Evolutionary conservation across 441 rosid genomes (phyloP).

Genomic region (Jatropha podagrica): DNA sequence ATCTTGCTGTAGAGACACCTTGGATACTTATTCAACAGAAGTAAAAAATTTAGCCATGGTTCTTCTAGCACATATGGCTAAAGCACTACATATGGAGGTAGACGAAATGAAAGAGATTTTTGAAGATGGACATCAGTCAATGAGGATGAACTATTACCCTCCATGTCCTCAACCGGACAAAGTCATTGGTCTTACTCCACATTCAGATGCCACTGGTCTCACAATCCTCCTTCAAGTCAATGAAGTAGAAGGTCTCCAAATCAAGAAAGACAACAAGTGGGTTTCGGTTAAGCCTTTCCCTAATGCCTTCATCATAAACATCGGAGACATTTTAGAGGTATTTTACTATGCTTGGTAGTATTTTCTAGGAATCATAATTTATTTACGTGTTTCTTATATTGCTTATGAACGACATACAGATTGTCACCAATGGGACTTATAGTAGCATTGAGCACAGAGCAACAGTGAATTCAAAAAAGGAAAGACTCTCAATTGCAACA

Average conservation of each 20-base stretch:
- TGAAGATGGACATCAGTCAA: constrained; percentile 39
- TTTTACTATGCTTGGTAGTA: too few relatives aligned
- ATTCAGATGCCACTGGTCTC: constrained; percentile 32
- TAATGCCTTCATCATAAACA: constrained; percentile 40
- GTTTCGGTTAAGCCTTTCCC: constrained; percentile 25
- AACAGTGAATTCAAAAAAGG: constrained; percentile 31
- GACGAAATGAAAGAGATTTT: constrained; percentile 40
- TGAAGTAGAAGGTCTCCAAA: constrained; percentile 46
- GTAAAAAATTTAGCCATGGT: constrained; percentile 33
- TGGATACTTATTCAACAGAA: constrained; percentile 40
- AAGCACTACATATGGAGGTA: constrained; percentile 28
- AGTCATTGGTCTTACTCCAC: constrained; percentile 34
- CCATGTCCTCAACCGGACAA: constrained; percentile 35
- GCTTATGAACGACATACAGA: background rate
- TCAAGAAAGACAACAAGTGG: constrained; percentile 37
- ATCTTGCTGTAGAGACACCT: constrained; percentile 27
- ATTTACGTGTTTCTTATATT: background rate
- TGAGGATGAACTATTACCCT: constrained; percentile 59
- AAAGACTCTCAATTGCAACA: constrained; percentile 47
- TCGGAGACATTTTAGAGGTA: constrained; percentile 35
- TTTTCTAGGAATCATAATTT: too few relatives aligned
- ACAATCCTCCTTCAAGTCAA: constrained; percentile 42
- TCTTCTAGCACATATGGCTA: constrained; percentile 34
- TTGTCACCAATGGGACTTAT: constrained; percentile 27
- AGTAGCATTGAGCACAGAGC: constrained; percentile 34